Evolutionary conservation across 1,284 basidiomycete genomes (phyloP), one percentile per base, ranked within the genome.

Genomic region (Neolentinus lepideus): DNA sequence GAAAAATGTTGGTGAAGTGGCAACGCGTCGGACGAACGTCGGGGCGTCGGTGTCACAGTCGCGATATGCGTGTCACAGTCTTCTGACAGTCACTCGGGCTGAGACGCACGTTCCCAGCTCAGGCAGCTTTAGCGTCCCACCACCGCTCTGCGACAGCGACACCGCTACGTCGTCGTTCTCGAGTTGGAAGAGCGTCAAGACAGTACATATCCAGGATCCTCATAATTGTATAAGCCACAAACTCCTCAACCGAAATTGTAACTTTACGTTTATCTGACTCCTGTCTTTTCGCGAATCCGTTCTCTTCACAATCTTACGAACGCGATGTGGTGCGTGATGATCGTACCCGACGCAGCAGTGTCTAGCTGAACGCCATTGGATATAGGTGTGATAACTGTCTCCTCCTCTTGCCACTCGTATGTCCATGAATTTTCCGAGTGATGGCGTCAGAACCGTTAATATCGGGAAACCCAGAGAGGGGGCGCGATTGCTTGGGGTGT

Each of bases 401-500:
- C 58, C 77, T 87, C 57, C 69, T 87, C 57, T 73, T 88, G 54
- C 84, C 84, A 64, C 74, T 87, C 69, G 85, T 85, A 66, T 64
- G 81, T 73, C 53, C 54, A 52, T 46, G 52, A 29, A 43, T 31
- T 14, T 36, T 29, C 52, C 19, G 29, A 45, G 31, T 54, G n/a
- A 35, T 47, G 38, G 38, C 38, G 38, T 43, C 38, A 43, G 38
- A 21, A 54, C n/a, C 19, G 16, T 43, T 43, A 43, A 43, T 43
- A 16, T 43, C 38, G 38, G 38, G 12, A 43, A 43, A 43, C n/a
- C n/a, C 62, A 87, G 84, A 78, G 83, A 64, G 81, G 72, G 68
- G 88, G 88, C 66, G 85, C 86, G 55, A 90, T 90, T 62, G 85
- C 83, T 47, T 90, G 85, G 86, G 83, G 74, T 60, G 73, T 83